Evolutionary conservation across 2,329 filamentous ascomycete genomes (phyloP).

Genomic region (Ophiostoma tasmaniense): DNA sequence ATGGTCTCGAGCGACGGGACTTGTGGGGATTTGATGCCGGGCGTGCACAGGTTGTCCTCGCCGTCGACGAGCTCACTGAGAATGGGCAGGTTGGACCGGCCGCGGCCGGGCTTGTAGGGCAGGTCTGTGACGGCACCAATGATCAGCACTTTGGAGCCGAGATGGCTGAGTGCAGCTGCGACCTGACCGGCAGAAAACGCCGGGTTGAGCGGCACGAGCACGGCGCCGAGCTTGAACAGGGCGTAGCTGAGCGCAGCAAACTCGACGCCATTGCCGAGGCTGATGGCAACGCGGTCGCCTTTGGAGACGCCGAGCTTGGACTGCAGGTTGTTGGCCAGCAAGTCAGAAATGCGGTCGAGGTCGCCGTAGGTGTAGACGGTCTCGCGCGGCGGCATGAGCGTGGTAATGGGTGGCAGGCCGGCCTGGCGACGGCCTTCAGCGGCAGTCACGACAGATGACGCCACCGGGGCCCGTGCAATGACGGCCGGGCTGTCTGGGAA

Average conservation of each 20-base stretch:
- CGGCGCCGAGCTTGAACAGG: conserved; percentile 85
- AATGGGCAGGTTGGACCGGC: conserved; percentile 44
- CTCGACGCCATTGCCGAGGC: conserved; percentile 75
- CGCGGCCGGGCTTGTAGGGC: conserved; percentile 51
- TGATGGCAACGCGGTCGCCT: conserved; percentile 78
- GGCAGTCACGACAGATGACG: conserved; percentile 15
- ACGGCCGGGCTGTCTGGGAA: conserved; percentile 57
- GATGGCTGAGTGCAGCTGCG: conserved; percentile 65
- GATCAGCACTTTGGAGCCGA: conserved; percentile 65
- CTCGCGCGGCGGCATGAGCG: conserved; percentile 34
- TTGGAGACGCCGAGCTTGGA: conserved; percentile 61
- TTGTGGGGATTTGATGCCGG: conserved; percentile 32
- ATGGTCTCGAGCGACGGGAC: conserved; percentile 65
- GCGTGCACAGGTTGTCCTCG: conserved; percentile 26
- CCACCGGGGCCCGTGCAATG: conserved; percentile 39
- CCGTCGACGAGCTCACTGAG: conserved; percentile 35
- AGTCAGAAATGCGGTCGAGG: conserved; percentile 69
- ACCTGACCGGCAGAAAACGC: conserved; percentile 78
- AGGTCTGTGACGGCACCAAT: conserved; percentile 84
- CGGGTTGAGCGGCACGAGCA: conserved; percentile 89
- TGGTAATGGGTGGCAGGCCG: not conserved
- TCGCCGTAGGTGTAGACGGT: conserved; percentile 62
- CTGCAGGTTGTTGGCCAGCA: conserved; percentile 61
- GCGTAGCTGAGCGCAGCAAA: conserved; percentile 82
- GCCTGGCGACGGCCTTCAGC: not conserved